Evolutionary conservation across 2,329 filamentous ascomycete genomes (phyloP).

Genomic region (Hymenoscyphus salicellus): DNA sequence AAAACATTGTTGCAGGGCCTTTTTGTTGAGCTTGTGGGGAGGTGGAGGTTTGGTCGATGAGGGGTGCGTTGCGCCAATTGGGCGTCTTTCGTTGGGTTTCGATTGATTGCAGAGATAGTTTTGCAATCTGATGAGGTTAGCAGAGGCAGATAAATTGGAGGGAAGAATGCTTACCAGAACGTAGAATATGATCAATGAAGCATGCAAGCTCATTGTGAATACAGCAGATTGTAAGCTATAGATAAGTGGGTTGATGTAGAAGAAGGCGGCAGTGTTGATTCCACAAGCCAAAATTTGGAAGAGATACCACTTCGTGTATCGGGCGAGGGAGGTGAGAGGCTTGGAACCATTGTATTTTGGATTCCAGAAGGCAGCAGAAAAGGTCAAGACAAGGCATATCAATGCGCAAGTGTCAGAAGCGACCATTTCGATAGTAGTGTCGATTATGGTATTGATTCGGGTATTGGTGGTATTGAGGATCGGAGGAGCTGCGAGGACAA

Average conservation of each 20-base stretch:
- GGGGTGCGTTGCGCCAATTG: not conserved
- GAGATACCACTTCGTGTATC: not conserved
- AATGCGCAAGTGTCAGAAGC: constrained; percentile 26
- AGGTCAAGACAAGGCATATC: constrained; percentile 48
- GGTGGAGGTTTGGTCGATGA: not conserved
- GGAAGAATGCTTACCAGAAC: constrained; percentile 46
- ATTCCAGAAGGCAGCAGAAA: constrained; percentile 65
- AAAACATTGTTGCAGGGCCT: not conserved
- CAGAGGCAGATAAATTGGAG: not conserved
- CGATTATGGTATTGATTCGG: not conserved
- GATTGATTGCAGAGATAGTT: constrained; percentile 14
- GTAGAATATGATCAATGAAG: constrained; percentile 52
- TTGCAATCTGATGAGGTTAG: constrained; percentile 26
- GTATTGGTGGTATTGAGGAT: not conserved
- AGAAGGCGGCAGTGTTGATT: not conserved
- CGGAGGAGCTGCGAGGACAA: not conserved
- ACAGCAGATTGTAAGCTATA: not conserved
- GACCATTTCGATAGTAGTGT: not conserved
- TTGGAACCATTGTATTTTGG: constrained; percentile 57
- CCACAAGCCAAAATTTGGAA: not conserved
- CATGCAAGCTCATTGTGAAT: constrained; percentile 45
- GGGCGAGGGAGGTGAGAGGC: not conserved
- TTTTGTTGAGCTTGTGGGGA: not conserved
- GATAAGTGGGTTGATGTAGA: not conserved
- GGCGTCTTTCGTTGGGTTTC: not conserved